Conservation (phyloP, 371 early-diverging fungal species). For the Entomophthora muscae region DNA sequence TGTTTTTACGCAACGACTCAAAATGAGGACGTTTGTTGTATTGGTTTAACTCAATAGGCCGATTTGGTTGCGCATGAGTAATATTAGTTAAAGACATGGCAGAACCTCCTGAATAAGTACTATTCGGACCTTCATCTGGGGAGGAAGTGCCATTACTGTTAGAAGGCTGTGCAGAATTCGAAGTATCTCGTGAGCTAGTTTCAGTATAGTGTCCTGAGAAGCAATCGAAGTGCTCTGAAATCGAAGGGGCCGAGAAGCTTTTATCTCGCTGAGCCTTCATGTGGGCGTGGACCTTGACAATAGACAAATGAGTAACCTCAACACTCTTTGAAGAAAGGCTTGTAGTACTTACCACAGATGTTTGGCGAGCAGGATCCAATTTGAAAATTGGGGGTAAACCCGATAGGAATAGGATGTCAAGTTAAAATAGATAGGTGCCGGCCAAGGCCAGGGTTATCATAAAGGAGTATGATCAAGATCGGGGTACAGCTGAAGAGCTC, state of each 20-base stretch:
- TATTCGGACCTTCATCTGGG: background rate
- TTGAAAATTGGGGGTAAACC: too few species aligned
- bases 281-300: background rate
- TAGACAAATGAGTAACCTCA: background rate
- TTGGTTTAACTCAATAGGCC: background rate
- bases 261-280: background rate
- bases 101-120: background rate
- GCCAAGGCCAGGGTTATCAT: too few species aligned
- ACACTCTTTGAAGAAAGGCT: too few species aligned
- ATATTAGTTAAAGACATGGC: background rate
- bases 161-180: background rate
- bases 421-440: too few species aligned
- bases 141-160: background rate
- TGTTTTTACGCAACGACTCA: too few species aligned
- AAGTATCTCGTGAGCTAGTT: background rate
- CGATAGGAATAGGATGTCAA: too few species aligned
- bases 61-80: background rate
- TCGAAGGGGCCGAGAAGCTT: background rate
- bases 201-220: background rate
- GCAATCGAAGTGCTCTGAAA: background rate
- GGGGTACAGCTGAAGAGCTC: too few species aligned
- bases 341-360: too few species aligned
- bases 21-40: too few species aligned
- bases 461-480: too few species aligned
- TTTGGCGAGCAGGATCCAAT: too few species aligned